A percentile compares a stretch with the other conserved stretches of the same genome.
phyloP scores from a whole-genome alignment of 306 rosid species.

The Gynostemma pentaphyllum region DNA sequence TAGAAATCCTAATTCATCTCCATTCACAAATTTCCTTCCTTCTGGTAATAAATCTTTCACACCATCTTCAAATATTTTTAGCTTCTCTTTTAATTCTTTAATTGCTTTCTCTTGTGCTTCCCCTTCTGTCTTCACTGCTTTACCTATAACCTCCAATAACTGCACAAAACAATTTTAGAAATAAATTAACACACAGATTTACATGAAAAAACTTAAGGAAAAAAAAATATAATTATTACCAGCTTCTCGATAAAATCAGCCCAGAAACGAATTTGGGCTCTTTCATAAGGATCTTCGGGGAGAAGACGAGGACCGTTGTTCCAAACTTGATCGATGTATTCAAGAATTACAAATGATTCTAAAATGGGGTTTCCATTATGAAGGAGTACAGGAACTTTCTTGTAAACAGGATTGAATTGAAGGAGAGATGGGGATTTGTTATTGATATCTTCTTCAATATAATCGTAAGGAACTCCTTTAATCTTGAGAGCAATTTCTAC shows the following conservation, averaged over 20 bases:
- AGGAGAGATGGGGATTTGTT: conserved; percentile 18
- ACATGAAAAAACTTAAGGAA: too few relatives aligned
- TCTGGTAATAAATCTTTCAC: conserved; percentile 10
- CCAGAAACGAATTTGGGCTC: conserved; percentile 24
- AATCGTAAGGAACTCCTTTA: conserved; percentile 18
- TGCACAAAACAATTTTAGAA: too few relatives aligned
- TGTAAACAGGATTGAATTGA: conserved; percentile 17
- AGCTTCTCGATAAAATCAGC: conserved; percentile 18
- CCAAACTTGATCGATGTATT: conserved; percentile 28
- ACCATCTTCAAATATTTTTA: conserved; percentile 17
- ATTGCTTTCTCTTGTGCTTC: conserved; percentile 19
- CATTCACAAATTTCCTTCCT: conserved; percentile 1
- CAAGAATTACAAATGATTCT: conserved; percentile 19
- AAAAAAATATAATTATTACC: too few relatives aligned
- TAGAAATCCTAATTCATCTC: conserved; percentile 9
- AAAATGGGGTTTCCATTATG: conserved; percentile 22
- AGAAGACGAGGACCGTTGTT: conserved; percentile 9
- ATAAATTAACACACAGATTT: too few relatives aligned
- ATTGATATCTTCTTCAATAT: conserved; percentile 16
- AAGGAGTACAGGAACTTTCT: conserved; percentile 25
- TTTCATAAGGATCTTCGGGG: conserved; percentile 15
- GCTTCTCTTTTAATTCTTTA: conserved; percentile 5
- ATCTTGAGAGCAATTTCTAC: conserved; percentile 22
- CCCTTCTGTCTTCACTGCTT: not conserved
- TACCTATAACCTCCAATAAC: conserved; percentile 8